A percentile compares a stretch with the other conserved stretches of the same genome.
These are phyloP conservation scores for Fusarium virguliforme DNA, from an alignment of 2,329 filamentous ascomycete species.

Conservation along the genomic window DNA sequence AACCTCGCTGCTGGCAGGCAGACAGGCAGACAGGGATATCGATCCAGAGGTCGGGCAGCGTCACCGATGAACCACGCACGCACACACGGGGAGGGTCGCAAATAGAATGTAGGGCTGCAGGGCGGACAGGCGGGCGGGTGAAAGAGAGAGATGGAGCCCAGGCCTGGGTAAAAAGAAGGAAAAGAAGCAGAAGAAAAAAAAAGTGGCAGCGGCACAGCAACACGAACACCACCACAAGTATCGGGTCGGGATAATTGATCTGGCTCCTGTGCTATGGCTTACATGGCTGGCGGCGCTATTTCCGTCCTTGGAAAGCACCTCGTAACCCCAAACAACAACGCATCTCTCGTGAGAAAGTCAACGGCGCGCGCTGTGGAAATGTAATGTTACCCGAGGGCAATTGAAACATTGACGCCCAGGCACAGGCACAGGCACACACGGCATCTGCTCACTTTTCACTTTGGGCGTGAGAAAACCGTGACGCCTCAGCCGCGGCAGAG, in stretches of 20 bases:
- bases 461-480: conserved; percentile 24
- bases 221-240: conserved; percentile 15
- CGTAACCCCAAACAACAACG: conserved; percentile 28
- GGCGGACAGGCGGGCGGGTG: neutral
- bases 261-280: conserved; percentile 28
- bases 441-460: conserved; percentile 34
- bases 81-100: conserved; percentile 1
- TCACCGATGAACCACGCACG: conserved; percentile 41
- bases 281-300: conserved; percentile 41
- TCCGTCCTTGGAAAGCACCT: conserved; percentile 30
- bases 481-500: conserved; percentile 39
- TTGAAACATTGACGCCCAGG: conserved; percentile 20
- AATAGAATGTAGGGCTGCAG: conserved; percentile 39
- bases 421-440: conserved; percentile 10
- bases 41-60: conserved; percentile 37
- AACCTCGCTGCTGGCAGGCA: conserved; percentile 39
- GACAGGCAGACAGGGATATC: conserved; percentile 50
- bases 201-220: conserved; percentile 42
- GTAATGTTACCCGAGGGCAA: conserved; percentile 16
- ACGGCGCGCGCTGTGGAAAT: conserved; percentile 19
- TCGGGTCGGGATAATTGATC: conserved; percentile 26
- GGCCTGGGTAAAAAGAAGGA: conserved; percentile 9
- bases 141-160: neutral
- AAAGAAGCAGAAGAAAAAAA: conserved; percentile 23
- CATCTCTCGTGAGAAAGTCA: conserved; percentile 1